phyloP scores from a whole-genome alignment of 352 stramenopile species.

The Globisporangium heterothallicum region DNA sequence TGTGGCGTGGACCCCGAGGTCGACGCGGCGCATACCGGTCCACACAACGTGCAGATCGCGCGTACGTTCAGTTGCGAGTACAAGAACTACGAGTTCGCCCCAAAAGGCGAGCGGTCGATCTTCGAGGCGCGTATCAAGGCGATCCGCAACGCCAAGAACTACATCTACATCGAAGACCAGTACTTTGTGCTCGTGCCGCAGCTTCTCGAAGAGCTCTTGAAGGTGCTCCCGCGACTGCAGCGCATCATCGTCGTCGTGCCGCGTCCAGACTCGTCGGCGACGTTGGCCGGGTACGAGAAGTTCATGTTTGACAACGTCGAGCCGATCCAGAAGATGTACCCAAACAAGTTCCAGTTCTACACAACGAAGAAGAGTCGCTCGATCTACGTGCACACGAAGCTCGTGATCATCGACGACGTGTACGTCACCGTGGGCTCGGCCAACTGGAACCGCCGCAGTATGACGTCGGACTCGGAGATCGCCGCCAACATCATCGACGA shows the following conservation, averaged over 20 bases:
- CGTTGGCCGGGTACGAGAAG: slow-evolving; percentile 17
- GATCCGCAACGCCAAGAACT: slow-evolving; percentile 50
- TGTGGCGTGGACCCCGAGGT: slow-evolving; percentile 6
- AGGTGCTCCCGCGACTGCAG: slow-evolving; percentile 33
- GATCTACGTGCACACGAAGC: slow-evolving; percentile 11
- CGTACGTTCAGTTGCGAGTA: slow-evolving; percentile 57
- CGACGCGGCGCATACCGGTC: neutral
- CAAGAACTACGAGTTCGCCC: slow-evolving; percentile 47
- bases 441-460: slow-evolving; percentile 67
- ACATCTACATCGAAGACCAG: slow-evolving; percentile 66
- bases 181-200: slow-evolving; percentile 53
- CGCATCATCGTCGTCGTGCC: slow-evolving; percentile 6
- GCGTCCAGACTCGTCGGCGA: slow-evolving; percentile 17
- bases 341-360: slow-evolving; percentile 35
- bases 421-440: slow-evolving; percentile 42
- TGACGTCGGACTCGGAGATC: slow-evolving; percentile 57
- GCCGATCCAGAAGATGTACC: slow-evolving; percentile 32
- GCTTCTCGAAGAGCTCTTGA: slow-evolving; percentile 34
- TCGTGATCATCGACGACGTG: slow-evolving; percentile 42
- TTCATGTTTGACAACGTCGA: slow-evolving; percentile 51
- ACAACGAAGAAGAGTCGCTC: slow-evolving; percentile 5
- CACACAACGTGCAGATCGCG: slow-evolving; percentile 43
- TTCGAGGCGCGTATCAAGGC: slow-evolving; percentile 45
- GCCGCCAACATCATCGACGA: slow-evolving; percentile 43
- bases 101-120: slow-evolving; percentile 38